phyloP scores from a whole-genome alignment of 805 yeast genomes.

The Yamadazyma nakazawae region DNA sequence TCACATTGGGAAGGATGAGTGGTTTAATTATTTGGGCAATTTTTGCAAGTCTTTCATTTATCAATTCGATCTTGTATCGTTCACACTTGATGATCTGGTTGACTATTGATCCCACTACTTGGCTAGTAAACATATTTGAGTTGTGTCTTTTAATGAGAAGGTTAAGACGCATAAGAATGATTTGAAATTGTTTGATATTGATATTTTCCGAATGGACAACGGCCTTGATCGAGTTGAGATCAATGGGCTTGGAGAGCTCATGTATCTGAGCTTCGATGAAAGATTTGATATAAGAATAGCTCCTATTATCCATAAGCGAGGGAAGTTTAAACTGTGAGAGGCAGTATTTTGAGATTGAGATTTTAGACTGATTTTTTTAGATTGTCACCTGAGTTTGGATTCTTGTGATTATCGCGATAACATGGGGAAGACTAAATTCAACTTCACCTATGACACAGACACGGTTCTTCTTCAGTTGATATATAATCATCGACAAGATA shows the following conservation, averaged over 20 bases:
- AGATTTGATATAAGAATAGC: slow-evolving; percentile 23
- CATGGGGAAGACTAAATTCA: slow-evolving; percentile 16
- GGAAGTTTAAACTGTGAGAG: not conserved
- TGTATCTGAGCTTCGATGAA: slow-evolving; percentile 33
- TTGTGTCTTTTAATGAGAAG: slow-evolving; percentile 23
- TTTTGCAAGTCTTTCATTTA: slow-evolving; percentile 25
- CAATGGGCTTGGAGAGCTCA: slow-evolving; percentile 26
- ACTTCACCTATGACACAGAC: slow-evolving; percentile 26
- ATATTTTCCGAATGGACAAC: slow-evolving; percentile 12
- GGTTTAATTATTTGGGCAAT: slow-evolving; percentile 24
- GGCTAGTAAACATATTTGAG: slow-evolving; percentile 23
- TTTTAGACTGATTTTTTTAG: not conserved
- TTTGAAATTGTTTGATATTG: slow-evolving; percentile 8
- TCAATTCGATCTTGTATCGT: slow-evolving; percentile 22
- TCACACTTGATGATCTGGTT: slow-evolving; percentile 36
- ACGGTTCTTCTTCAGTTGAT: slow-evolving; percentile 19
- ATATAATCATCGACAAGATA: slow-evolving; percentile 17
- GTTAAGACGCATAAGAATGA: slow-evolving; percentile 12
- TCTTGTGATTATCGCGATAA: not conserved
- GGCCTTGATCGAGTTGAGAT: slow-evolving; percentile 16
- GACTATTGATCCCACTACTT: slow-evolving; percentile 33
- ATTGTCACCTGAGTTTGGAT: not conserved
- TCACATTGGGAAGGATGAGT: slow-evolving; percentile 22
- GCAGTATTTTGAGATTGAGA: not conserved
- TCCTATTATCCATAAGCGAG: slow-evolving; percentile 1